Base-by-base conservation (phyloP, 495 filamentous ascomycete species). In the Penicillium parvum region DNA sequence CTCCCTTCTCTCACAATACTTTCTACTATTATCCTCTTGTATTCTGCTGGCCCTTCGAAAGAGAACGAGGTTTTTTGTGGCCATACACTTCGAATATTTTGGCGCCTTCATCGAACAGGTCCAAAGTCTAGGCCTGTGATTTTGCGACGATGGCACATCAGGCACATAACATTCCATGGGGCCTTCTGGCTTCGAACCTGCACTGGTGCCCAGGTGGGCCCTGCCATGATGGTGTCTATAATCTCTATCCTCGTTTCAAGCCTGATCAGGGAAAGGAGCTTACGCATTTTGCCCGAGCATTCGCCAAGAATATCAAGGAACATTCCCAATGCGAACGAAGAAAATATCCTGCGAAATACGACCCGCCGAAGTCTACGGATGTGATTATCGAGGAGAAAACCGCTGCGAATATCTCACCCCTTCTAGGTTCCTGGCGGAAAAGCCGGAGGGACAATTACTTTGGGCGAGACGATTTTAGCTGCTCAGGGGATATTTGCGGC, bases 111-210 rank as follows among this genome's bases (percentile, higher is more conserved):
- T n/a, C n/a, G n/a, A n/a, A n/a, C n/a, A n/a, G n/a, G n/a, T n/a
- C n/a, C n/a, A n/a, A n/a, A n/a, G n/a, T n/a, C n/a, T n/a, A n/a
- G n/a, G n/a, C n/a, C n/a, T n/a, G n/a, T n/a, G n/a, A n/a, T n/a
- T n/a, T n/a, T n/a, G n/a, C n/a, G n/a, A n/a, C n/a, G n/a, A 51
- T 55, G 47, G 41, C 48, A 9, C 52, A 55, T 23, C 52, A 55
- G 20, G 41, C 52, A 2, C 42, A 55, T 32, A 55, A 55, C 26
- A 55, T 55, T 17, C 41, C 52, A 7, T 55, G 52, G 47, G 32
- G 5, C 32, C 15, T 43, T 7, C 26, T 51, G 5, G 27, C 43
- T 5, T 55, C 52, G n/a, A 52, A 52, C 38, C 20, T 55, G 4
- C 9, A 39, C 18, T 43, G 40, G 40, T 11, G n/a, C 11, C n/a